These are phyloP conservation scores for Musa itinerans DNA, from an alignment of 176 grass and related monocot species.

Conservation along the genomic window DNA sequence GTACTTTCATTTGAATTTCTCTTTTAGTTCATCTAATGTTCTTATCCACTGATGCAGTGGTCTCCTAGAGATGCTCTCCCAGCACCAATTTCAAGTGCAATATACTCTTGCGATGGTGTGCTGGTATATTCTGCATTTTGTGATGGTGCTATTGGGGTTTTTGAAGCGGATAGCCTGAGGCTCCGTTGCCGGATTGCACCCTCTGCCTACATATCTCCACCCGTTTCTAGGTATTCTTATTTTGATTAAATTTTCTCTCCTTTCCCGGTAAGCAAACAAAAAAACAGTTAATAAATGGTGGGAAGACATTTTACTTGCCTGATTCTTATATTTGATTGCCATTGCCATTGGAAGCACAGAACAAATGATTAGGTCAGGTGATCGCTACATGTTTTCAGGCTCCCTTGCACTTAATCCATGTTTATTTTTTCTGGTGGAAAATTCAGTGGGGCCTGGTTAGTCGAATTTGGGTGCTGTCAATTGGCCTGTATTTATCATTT, in stretches of 20 bases:
- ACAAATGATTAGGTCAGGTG: background rate
- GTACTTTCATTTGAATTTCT: background rate
- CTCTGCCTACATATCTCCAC: slow-evolving; percentile 68
- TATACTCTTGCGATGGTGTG: slow-evolving; percentile 88
- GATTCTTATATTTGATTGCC: background rate
- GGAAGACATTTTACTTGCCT: background rate
- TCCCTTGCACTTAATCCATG: background rate
- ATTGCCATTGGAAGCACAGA: background rate
- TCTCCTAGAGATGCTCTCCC: slow-evolving; percentile 68
- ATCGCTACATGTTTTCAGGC: background rate
- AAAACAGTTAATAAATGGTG: too few species aligned
- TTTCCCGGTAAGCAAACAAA: too few species aligned
- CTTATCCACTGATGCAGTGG: slow-evolving; percentile 45
- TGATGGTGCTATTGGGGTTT: slow-evolving; percentile 90
- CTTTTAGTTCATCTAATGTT: slow-evolving; percentile 3
- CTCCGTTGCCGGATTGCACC: slow-evolving; percentile 80
- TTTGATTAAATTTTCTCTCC: background rate
- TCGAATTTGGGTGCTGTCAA: background rate
- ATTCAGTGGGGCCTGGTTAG: background rate
- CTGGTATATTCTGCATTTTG: slow-evolving; percentile 76
- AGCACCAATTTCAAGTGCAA: slow-evolving; percentile 84
- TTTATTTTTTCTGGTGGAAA: background rate
- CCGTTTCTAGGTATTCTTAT: slow-evolving; percentile 41
- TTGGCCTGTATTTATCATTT: background rate
- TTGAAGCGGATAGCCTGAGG: slow-evolving; percentile 70